These are phyloP conservation scores for Arxiozyma heterogenica DNA, from an alignment of 1,139 yeast genomes.

Conservation along the genomic window DNA sequence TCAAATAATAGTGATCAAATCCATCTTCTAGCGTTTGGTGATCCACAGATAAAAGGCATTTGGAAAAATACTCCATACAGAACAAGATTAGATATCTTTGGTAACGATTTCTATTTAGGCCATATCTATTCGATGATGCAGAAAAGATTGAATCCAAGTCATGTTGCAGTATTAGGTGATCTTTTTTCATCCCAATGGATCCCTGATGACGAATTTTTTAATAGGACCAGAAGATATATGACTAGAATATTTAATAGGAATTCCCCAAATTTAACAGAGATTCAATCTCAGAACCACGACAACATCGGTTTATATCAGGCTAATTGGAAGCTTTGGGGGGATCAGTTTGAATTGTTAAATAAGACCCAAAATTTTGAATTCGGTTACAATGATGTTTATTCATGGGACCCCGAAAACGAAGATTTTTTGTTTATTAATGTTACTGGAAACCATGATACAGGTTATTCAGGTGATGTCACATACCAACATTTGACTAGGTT, in stretches of 20 bases:
- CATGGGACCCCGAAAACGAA: slow-evolving; percentile 44
- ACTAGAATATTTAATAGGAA: slow-evolving; percentile 44
- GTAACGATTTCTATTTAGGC: slow-evolving; percentile 81
- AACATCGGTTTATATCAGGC: slow-evolving; percentile 20
- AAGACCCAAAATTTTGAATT: slow-evolving; percentile 35
- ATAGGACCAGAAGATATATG: slow-evolving; percentile 64
- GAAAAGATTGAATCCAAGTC: slow-evolving; percentile 56
- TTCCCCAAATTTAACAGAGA: slow-evolving; percentile 12
- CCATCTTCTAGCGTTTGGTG: slow-evolving; percentile 75
- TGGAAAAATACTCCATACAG: slow-evolving; percentile 65
- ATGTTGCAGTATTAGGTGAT: slow-evolving; percentile 88
- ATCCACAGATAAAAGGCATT: slow-evolving; percentile 91
- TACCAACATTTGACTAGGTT: slow-evolving; percentile 83
- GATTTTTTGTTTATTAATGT: slow-evolving; percentile 55
- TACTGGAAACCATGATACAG: slow-evolving; percentile 93
- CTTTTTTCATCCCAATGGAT: slow-evolving; percentile 95
- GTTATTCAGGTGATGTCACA: slow-evolving; percentile 91
- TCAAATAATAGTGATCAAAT: slow-evolving; percentile 37
- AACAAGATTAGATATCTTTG: slow-evolving; percentile 70
- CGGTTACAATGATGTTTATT: slow-evolving; percentile 51
- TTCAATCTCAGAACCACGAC: slow-evolving; percentile 16
- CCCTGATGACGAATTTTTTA: slow-evolving; percentile 70
- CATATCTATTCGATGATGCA: slow-evolving; percentile 68
- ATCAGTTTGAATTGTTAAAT: slow-evolving; percentile 35
- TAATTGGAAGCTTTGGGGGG: slow-evolving; percentile 41